Base-by-base conservation (phyloP, 805 yeast species). In the Wickerhamomyces xylosicus region DNA sequence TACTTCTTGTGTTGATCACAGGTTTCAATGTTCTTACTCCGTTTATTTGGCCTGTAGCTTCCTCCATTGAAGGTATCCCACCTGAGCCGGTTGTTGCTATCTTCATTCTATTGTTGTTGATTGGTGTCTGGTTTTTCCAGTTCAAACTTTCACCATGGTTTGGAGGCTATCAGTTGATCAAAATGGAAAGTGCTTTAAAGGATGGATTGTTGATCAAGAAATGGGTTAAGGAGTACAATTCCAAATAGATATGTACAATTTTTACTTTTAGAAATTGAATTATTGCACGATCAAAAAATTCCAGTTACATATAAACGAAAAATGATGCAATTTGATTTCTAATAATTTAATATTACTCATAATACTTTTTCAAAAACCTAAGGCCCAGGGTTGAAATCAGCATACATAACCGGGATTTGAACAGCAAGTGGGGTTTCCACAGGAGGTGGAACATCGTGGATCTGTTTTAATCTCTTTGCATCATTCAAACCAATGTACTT, bases 171-270 rank as follows among this genome's bases (percentile, higher is more conserved):
- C 56, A 55, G 5, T 52, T 80, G 20, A 57, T 60, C 6, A 63
- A 65, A 9, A 67, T 61, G 36, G 65, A 63, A 3, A 48, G 58
- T 4, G 57, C 51, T 18, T 58, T 74, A 37, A 64, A 67, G 2
- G 87, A 80, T 54, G 87, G 87, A 0, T 55, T 79, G 37, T 62
- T 61, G 5, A 63, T 78, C 1, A 77, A 74, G 44, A 55, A 59
- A 45, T 80, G 87, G 87, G 59, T 55, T 11, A 74, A 69, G 19
- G 35, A 39, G n/a, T n/a, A n/a, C n/a, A n/a, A n/a, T n/a, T n/a
- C n/a, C n/a, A n/a, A n/a, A n/a, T n/a, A n/a, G n/a, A n/a, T n/a
- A n/a, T n/a, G n/a, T n/a, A n/a, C n/a, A n/a, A n/a, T n/a, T n/a
- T n/a, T n/a, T n/a, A n/a, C n/a, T n/a, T n/a, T n/a, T n/a, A n/a